Percentiles rank a stretch among this genome's conserved stretches.
Evolutionary conservation across 163 green algal genomes (phyloP).

Genomic region (Prototheca wickerhamii): DNA sequence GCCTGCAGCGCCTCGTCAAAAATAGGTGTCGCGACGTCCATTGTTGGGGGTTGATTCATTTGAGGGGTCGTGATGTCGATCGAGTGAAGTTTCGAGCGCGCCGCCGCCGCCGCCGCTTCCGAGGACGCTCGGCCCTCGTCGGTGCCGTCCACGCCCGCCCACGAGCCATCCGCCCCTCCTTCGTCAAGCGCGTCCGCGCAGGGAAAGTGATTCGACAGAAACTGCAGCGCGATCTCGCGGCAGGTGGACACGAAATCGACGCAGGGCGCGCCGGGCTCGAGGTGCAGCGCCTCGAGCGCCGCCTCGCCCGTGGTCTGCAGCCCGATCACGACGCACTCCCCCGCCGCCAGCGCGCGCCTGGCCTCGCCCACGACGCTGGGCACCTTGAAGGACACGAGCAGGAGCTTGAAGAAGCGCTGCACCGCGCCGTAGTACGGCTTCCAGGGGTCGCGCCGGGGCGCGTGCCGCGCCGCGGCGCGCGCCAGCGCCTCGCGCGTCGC

Average conservation of each 20-base stretch:
- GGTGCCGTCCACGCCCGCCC: no score
- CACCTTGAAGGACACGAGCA: conserved; percentile 69
- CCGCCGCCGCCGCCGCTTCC: no score
- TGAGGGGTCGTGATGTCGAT: no score
- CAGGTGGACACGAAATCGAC: conserved; percentile 55
- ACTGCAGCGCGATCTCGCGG: conserved; percentile 48
- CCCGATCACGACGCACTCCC: conserved; percentile 52
- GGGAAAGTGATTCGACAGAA: conserved; percentile 26
- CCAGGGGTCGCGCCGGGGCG: conserved; percentile 9
- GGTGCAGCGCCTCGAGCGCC: conserved; percentile 17
- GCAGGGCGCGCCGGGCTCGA: conserved; percentile 34
- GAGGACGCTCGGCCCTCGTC: no score
- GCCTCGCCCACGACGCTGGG: conserved; percentile 40
- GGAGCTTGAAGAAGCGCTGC: conserved; percentile 61
- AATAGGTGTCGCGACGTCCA: no score
- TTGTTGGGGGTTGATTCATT: no score
- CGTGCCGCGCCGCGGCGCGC: neutral
- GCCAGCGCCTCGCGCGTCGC: conserved; percentile 19
- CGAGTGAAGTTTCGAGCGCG: no score
- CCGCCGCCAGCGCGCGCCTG: conserved; percentile 39
- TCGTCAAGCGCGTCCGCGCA: neutral
- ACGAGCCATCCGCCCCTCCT: no score
- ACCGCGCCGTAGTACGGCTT: conserved; percentile 50
- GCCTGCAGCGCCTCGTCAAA: no score
- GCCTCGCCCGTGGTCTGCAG: conserved; percentile 73